These are phyloP conservation scores for Phytophthora tentaculata DNA, from an alignment of 352 stramenopile species.

Conservation along the genomic window DNA sequence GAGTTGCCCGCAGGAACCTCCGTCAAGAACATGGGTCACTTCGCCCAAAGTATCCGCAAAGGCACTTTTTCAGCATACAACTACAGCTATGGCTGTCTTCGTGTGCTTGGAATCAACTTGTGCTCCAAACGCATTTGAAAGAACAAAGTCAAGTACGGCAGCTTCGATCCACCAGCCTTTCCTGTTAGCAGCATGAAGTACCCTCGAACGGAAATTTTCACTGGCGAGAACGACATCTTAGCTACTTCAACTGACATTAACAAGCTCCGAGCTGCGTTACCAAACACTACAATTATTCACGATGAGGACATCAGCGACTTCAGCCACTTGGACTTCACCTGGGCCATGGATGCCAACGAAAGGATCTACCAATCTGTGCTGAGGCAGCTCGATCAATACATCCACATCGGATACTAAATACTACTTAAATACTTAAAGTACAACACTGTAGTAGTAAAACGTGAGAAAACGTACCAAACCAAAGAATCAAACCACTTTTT, in stretches of 20 bases:
- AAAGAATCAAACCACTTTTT: constrained; percentile 27
- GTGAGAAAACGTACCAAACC: constrained; percentile 15
- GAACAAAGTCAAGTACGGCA: constrained; percentile 59
- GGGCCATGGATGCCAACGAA: constrained; percentile 44
- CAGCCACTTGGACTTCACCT: constrained; percentile 66
- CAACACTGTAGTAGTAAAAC: constrained; percentile 9
- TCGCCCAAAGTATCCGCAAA: constrained; percentile 53
- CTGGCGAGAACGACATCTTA: constrained; percentile 42
- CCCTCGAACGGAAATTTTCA: constrained; percentile 51
- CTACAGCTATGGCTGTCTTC: constrained; percentile 52
- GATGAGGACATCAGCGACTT: constrained; percentile 44
- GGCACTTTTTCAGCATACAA: constrained; percentile 52
- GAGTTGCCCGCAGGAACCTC: constrained; percentile 58
- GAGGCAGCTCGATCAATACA: constrained; percentile 44
- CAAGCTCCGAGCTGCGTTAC: constrained; percentile 40
- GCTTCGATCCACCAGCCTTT: constrained; percentile 46
- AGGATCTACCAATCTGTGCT: constrained; percentile 56
- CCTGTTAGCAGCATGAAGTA: constrained; percentile 43
- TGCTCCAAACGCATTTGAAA: constrained; percentile 44
- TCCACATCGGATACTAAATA: constrained; percentile 41
- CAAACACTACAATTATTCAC: constrained; percentile 41
- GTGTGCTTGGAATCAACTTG: constrained; percentile 36
- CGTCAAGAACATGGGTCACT: constrained; percentile 63
- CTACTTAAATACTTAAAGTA: too few species aligned
- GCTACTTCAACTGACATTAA: constrained; percentile 38